A percentile compares a stretch with the other conserved stretches of the same genome.
phyloP scores from a whole-genome alignment of 257 asterid genomes.

The Petunia axillaris region DNA sequence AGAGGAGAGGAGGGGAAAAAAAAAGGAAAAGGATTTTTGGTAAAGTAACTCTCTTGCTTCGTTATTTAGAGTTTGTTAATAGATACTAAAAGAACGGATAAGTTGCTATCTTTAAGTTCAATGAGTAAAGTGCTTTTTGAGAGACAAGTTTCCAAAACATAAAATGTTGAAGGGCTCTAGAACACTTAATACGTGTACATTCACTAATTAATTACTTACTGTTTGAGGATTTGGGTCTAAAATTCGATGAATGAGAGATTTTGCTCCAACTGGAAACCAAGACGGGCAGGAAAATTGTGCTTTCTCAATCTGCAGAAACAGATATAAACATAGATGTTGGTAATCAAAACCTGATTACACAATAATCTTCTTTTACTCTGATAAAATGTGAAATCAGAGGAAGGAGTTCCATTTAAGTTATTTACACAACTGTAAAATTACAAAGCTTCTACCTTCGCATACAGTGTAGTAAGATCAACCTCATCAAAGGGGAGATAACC shows the following conservation, averaged over 20 bases:
- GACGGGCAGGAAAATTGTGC: conserved; percentile 91
- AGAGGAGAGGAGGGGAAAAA: background rate
- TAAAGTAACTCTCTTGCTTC: background rate
- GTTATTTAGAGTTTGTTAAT: conserved; percentile 5
- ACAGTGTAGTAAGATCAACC: conserved; percentile 89
- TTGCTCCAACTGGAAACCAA: conserved; percentile 96
- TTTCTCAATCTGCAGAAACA: conserved; percentile 77
- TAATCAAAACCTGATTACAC: background rate
- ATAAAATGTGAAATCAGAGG: background rate
- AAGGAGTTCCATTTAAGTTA: conserved; percentile 23
- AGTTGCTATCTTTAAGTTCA: background rate
- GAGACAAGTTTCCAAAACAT: background rate
- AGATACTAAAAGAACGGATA: background rate
- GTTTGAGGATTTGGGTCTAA: conserved; percentile 88
- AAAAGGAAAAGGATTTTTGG: conserved; percentile 12
- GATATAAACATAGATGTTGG: conserved; percentile 17
- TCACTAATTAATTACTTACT: conserved; percentile 45
- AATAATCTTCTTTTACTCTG: background rate
- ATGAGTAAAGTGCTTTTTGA: background rate
- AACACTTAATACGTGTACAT: background rate
- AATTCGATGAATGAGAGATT: conserved; percentile 77
- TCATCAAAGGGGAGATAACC: conserved; percentile 99
- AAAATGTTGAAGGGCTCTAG: background rate
- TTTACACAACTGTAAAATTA: conserved; percentile 16
- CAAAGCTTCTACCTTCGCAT: conserved; percentile 71